Conservation (phyloP, 2,329 filamentous ascomycete genomes). For the Arthrobotrys iridis region DNA sequence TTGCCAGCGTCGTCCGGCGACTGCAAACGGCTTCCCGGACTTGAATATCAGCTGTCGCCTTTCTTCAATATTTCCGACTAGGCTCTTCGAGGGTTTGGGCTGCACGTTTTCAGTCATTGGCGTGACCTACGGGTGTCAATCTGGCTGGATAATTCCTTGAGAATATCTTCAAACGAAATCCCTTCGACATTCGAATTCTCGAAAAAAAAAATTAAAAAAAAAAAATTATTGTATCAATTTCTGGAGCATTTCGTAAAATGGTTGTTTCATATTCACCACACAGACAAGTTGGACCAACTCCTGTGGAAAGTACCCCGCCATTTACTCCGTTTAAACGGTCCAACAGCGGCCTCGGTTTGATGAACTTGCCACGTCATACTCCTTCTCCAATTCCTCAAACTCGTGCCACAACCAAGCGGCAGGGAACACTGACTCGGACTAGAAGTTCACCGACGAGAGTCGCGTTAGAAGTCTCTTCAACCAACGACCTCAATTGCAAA, state of each 20-base stretch:
- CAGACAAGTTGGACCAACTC: constrained; percentile 57
- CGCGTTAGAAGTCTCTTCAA: constrained; percentile 56
- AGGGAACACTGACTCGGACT: constrained; percentile 54
- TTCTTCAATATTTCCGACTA: neutral
- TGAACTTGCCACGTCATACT: constrained; percentile 54
- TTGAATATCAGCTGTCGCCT: constrained; percentile 39
- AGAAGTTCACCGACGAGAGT: constrained; percentile 56
- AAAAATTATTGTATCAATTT: neutral
- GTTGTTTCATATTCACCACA: constrained; percentile 57
- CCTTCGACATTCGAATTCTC: neutral
- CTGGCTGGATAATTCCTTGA: constrained; percentile 27
- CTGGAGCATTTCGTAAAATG: constrained; percentile 50
- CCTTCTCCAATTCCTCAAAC: constrained; percentile 56
- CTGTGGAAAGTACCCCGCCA: constrained; percentile 56
- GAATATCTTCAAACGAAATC: constrained; percentile 41
- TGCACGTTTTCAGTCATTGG: constrained; percentile 20
- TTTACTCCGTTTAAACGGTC: constrained; percentile 56
- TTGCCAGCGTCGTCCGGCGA: neutral
- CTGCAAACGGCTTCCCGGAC: neutral
- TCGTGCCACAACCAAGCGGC: constrained; percentile 54
- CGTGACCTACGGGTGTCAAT: constrained; percentile 12
- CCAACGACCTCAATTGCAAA: constrained; percentile 57
- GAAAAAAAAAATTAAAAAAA: too few species aligned
- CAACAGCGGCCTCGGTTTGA: constrained; percentile 55
- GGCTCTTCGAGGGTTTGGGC: constrained; percentile 11